phyloP scores from a whole-genome alignment of 768 basidiomycete genomes.

The Myochromella boudieri region DNA sequence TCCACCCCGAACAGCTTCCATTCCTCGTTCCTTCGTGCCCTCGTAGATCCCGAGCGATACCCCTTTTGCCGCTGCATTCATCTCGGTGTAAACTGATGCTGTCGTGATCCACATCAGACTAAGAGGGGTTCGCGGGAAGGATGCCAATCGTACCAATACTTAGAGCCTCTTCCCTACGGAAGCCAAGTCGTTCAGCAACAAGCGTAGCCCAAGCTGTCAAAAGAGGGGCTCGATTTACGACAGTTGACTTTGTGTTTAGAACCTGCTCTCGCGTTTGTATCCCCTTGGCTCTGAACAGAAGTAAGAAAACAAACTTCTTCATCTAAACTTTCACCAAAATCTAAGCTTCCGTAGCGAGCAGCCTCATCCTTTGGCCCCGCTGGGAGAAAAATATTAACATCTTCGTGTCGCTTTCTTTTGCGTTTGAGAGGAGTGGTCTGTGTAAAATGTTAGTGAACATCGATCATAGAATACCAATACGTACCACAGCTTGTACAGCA shows the following conservation, averaged over 20 bases:
- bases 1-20: conserved; percentile 54
- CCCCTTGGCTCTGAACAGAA: neutral
- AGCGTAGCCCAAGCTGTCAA: conserved; percentile 93
- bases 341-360: conserved; percentile 50
- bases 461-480: conserved; percentile 5
- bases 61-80: conserved; percentile 87
- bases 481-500: conserved; percentile 31
- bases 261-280: conserved; percentile 35
- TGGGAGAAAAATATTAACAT: conserved; percentile 61
- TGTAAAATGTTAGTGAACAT: conserved; percentile 2
- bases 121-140: neutral
- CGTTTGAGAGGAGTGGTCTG: conserved; percentile 48
- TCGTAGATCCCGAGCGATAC: conserved; percentile 79
- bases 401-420: conserved; percentile 53
- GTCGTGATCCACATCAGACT: neutral
- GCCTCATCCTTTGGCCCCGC: conserved; percentile 49
- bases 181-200: conserved; percentile 85
- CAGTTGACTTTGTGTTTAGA: conserved; percentile 56
- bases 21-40: conserved; percentile 48
- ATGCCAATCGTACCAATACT: conserved; percentile 64
- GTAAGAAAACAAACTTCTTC: conserved; percentile 51
- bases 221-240: conserved; percentile 90
- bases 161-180: conserved; percentile 84
- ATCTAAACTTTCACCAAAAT: conserved; percentile 72
- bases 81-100: conserved; percentile 93